Evolutionary conservation across 2,329 filamentous ascomycete species (phyloP).

Genomic region (Botrytis medusae): DNA sequence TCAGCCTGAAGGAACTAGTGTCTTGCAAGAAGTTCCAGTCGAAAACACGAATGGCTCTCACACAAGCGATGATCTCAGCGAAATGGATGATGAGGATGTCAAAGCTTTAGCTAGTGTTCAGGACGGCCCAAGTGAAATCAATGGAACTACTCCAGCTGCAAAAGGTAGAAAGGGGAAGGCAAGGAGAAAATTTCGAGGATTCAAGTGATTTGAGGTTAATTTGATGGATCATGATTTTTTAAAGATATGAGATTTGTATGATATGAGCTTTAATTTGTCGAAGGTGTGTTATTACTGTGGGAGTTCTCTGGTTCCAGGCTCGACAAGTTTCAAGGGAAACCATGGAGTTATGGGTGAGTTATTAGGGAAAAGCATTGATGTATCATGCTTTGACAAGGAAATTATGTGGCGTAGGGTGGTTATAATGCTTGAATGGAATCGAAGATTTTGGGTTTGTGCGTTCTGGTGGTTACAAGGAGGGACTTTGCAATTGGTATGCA

Average conservation of each 20-base stretch:
- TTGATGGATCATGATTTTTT: conserved; percentile 5
- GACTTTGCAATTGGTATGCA: conserved; percentile 4
- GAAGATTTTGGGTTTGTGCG: neutral
- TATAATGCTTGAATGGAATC: conserved; percentile 1
- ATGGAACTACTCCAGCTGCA: conserved; percentile 20
- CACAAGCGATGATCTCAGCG: conserved; percentile 84
- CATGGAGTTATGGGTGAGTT: conserved; percentile 11
- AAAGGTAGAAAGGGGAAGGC: conserved; percentile 35
- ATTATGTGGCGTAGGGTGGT: neutral
- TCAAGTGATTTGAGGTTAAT: conserved; percentile 17
- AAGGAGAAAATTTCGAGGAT: conserved; percentile 32
- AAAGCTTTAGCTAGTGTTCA: conserved; percentile 57
- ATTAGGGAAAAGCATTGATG: neutral
- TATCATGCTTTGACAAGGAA: conserved; percentile 16
- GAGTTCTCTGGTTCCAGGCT: conserved; percentile 17
- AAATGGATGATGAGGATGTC: conserved; percentile 88
- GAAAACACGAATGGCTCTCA: conserved; percentile 68
- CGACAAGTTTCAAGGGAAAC: neutral
- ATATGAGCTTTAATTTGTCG: conserved; percentile 13
- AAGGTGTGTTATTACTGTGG: conserved; percentile 20
- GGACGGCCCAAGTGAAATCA: conserved; percentile 25
- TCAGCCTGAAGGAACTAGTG: conserved; percentile 75
- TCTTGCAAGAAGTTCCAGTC: conserved; percentile 52
- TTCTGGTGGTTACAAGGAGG: conserved; percentile 3
- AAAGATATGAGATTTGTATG: conserved; percentile 10